Percentiles rank a stretch among this genome's conserved stretches.
phyloP scores from a whole-genome alignment of 2,329 filamentous ascomycete species.

The Beauveria scarabaeidicola region DNA sequence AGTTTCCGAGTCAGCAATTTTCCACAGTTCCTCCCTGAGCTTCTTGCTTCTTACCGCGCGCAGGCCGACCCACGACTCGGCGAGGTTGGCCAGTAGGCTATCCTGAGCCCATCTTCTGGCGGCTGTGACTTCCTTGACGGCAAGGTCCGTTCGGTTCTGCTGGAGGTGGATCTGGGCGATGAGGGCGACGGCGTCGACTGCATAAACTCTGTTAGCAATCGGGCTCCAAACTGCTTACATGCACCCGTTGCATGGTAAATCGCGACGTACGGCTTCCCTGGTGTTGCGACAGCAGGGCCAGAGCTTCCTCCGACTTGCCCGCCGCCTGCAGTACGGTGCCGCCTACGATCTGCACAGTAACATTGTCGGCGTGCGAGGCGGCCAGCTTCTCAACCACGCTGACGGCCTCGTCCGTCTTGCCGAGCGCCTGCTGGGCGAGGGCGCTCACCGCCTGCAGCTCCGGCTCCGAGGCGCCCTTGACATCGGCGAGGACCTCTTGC shows the following conservation, averaged over 20 bases:
- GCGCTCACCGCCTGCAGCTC: slow-evolving; percentile 71
- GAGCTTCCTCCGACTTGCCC: slow-evolving; percentile 76
- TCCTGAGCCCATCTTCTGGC: slow-evolving; percentile 94
- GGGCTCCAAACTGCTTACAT: background rate
- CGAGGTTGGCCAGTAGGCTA: slow-evolving; percentile 84
- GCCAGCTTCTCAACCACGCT: slow-evolving; percentile 58
- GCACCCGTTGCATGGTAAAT: background rate
- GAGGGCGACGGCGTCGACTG: slow-evolving; percentile 69
- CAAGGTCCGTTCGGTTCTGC: slow-evolving; percentile 86
- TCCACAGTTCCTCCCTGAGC: background rate
- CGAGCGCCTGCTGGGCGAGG: slow-evolving; percentile 58
- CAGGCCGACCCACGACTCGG: slow-evolving; percentile 90
- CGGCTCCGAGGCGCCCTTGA: slow-evolving; percentile 56
- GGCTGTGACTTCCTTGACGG: slow-evolving; percentile 76
- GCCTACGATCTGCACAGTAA: slow-evolving; percentile 69
- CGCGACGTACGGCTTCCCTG: slow-evolving; percentile 67
- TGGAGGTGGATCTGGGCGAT: slow-evolving; percentile 88
- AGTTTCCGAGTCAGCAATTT: slow-evolving; percentile 18
- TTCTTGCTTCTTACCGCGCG: slow-evolving; percentile 52
- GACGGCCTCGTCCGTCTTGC: slow-evolving; percentile 54
- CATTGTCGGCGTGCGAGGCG: slow-evolving; percentile 60
- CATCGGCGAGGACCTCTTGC: slow-evolving; percentile 60
- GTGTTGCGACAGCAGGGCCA: slow-evolving; percentile 71
- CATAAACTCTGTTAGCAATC: slow-evolving; percentile 17
- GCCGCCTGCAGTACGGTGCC: slow-evolving; percentile 75